Evolutionary conservation across 2,329 filamentous ascomycete species (phyloP).

Genomic region (Chaetothyriales sp.): DNA sequence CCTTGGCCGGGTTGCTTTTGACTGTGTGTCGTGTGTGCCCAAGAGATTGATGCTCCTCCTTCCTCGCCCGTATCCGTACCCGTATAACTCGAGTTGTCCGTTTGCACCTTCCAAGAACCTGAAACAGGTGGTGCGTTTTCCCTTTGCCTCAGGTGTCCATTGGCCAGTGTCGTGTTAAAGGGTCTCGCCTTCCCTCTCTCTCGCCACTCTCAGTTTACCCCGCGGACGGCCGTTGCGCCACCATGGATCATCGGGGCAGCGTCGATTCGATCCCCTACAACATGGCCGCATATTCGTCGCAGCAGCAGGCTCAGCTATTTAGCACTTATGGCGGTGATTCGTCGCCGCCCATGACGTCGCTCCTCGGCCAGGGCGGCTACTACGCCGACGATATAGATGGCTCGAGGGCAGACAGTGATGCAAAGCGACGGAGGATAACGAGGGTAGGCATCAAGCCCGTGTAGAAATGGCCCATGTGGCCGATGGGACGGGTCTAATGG

Average conservation of each 20-base stretch:
- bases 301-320: conserved; percentile 55
- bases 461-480: conserved; percentile 1
- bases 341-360: conserved; percentile 43
- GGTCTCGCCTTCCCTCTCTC: not conserved
- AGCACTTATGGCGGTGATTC: conserved; percentile 49
- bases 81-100: not conserved
- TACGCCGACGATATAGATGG: conserved; percentile 33
- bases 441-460: conserved; percentile 44
- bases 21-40: not conserved
- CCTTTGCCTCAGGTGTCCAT: not conserved
- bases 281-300: conserved; percentile 43
- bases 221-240: not conserved
- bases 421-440: conserved; percentile 79
- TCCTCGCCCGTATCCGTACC: not conserved
- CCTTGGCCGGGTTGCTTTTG: not conserved
- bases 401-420: conserved; percentile 53
- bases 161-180: not conserved
- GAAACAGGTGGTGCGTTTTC: not conserved
- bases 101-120: not conserved
- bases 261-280: conserved; percentile 29
- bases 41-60: not conserved
- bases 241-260: conserved; percentile 13
- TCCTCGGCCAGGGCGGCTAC: conserved; percentile 27
- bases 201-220: not conserved
- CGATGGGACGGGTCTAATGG: conserved; percentile 3